Evolutionary conservation across 768 basidiomycete genomes (phyloP).

Genomic region (Pluteus cervinus): DNA sequence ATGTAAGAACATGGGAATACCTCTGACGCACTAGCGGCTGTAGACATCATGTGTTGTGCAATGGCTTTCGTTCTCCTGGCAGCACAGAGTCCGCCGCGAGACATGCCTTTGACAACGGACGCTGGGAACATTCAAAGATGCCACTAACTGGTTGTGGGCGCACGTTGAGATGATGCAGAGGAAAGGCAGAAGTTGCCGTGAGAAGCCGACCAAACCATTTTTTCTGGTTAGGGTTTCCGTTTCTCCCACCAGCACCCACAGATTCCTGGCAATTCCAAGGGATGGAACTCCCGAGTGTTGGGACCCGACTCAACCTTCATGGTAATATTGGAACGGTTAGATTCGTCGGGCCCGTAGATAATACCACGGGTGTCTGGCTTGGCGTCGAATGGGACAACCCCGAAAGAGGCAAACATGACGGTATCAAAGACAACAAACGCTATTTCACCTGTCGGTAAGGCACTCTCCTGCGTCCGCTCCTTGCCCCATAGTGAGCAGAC

Average conservation of each 20-base stretch:
- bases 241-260: too few relatives aligned
- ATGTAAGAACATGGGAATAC: slow-evolving; percentile 19
- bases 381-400: slow-evolving; percentile 97
- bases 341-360: slow-evolving; percentile 60
- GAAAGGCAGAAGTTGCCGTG: too few relatives aligned
- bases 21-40: slow-evolving; percentile 26
- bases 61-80: slow-evolving; percentile 39
- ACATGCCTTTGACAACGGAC: slow-evolving; percentile 33
- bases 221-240: slow-evolving; percentile 27
- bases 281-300: slow-evolving; percentile 30
- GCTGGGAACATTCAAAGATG: slow-evolving; percentile 23
- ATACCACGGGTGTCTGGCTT: slow-evolving; percentile 72
- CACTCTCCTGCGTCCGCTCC: slow-evolving; percentile 6
- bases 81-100: slow-evolving; percentile 28
- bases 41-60: slow-evolving; percentile 43
- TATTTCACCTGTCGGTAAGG: slow-evolving; percentile 80
- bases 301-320: slow-evolving; percentile 49
- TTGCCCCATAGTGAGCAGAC: slow-evolving; percentile 10
- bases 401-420: slow-evolving; percentile 81
- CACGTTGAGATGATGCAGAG: too few relatives aligned
- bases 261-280: too few relatives aligned
- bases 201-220: too few relatives aligned
- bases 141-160: too few relatives aligned
- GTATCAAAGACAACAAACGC: slow-evolving; percentile 64
- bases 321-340: slow-evolving; percentile 63